A percentile compares a stretch with the other conserved stretches of the same genome.
Conservation (phyloP, 2,329 filamentous ascomycete genomes). For the Periconia macrospinosa region DNA sequence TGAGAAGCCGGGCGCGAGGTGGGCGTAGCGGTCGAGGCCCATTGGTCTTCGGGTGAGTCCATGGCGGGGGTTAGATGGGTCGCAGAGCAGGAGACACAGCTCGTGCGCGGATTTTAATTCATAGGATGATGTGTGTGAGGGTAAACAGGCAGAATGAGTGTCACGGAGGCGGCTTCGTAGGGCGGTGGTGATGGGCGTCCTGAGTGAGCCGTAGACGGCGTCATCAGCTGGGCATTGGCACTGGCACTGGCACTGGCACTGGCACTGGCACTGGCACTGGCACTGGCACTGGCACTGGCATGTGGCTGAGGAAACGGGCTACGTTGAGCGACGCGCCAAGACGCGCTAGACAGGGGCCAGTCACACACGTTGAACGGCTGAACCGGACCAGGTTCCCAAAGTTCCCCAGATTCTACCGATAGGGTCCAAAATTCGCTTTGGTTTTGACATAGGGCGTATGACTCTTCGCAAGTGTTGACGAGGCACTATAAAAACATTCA, state of each 20-base stretch:
- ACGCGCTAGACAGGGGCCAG: constrained; percentile 11
- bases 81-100: constrained; percentile 1
- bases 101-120: constrained; percentile 4
- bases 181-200: background rate
- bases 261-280: background rate
- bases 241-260: background rate
- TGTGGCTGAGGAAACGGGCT: background rate
- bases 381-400: no score
- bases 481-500: constrained; percentile 11
- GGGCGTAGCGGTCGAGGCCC: constrained; percentile 40
- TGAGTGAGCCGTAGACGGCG: constrained; percentile 1
- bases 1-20: constrained; percentile 43
- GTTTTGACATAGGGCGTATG: constrained; percentile 11
- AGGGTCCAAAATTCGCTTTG: constrained; percentile 1
- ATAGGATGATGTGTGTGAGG: constrained; percentile 8
- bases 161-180: background rate
- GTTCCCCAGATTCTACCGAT: constrained; percentile 10
- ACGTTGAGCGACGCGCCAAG: constrained; percentile 4
- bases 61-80: constrained; percentile 20
- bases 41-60: constrained; percentile 38
- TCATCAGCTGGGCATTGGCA: constrained; percentile 3
- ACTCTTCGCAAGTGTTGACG: constrained; percentile 14
- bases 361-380: background rate
- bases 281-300: background rate
- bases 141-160: background rate